These are phyloP conservation scores for Pestalotiopsis fici DNA, from an alignment of 2,329 filamentous ascomycete species.

Conservation along the genomic window DNA sequence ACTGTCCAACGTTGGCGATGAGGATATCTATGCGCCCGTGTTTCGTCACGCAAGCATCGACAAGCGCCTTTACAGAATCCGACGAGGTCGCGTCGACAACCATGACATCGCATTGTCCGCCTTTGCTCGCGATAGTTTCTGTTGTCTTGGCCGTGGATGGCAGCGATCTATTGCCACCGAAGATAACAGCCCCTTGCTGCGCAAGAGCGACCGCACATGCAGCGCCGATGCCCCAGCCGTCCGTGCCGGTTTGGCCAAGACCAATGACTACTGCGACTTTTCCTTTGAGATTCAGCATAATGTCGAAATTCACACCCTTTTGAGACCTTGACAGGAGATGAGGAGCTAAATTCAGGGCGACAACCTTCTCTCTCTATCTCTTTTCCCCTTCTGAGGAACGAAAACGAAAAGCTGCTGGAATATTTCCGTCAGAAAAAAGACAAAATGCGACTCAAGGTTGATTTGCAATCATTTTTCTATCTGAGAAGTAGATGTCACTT, in stretches of 20 bases:
- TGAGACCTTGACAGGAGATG: background rate
- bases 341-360: background rate
- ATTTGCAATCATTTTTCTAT: too few species aligned
- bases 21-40: constrained; percentile 61
- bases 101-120: constrained; percentile 39
- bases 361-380: too few species aligned
- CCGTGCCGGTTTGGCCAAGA: constrained; percentile 42
- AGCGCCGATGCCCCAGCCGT: constrained; percentile 52
- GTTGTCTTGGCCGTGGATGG: constrained; percentile 37
- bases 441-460: background rate
- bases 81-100: constrained; percentile 53
- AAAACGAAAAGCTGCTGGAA: too few species aligned
- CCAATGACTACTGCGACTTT: constrained; percentile 48
- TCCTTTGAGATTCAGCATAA: constrained; percentile 33
- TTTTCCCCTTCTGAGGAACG: too few species aligned
- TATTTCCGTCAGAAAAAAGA: too few species aligned
- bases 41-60: constrained; percentile 51
- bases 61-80: constrained; percentile 49
- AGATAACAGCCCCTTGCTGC: constrained; percentile 47
- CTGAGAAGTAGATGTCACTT: background rate
- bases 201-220: constrained; percentile 49
- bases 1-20: constrained; percentile 61
- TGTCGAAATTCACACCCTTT: background rate
- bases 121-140: constrained; percentile 25
- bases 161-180: constrained; percentile 50